Percentiles rank a stretch among this genome's conserved stretches.
phyloP scores from a whole-genome alignment of 768 basidiomycete species.

The Tricholoma matsutake region DNA sequence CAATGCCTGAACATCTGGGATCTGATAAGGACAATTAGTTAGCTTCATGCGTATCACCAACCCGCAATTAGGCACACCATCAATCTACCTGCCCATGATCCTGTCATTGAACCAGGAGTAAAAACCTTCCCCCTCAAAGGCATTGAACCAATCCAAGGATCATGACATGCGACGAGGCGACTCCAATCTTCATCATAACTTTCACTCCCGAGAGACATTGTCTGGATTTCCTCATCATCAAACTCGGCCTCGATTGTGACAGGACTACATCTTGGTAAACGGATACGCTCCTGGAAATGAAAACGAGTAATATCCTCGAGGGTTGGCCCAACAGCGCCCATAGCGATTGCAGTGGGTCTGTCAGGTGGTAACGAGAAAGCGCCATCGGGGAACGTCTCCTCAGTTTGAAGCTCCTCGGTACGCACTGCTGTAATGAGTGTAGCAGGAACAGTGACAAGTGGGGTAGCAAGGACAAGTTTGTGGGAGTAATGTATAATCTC shows the following conservation, averaged over 20 bases:
- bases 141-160: constrained; percentile 31
- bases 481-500: constrained; percentile 40
- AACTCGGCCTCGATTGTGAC: constrained; percentile 7
- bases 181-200: constrained; percentile 47
- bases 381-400: constrained; percentile 19
- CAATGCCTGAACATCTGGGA: constrained; percentile 17
- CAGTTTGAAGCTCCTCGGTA: constrained; percentile 34
- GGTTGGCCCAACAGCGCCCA: constrained; percentile 28
- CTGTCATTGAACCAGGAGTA: constrained; percentile 39
- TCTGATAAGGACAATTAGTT: constrained; percentile 10
- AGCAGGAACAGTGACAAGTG: constrained; percentile 39
- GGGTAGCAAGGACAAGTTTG: constrained; percentile 37
- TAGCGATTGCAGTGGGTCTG: constrained; percentile 30
- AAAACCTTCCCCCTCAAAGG: constrained; percentile 41
- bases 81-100: constrained; percentile 46
- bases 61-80: constrained; percentile 30
- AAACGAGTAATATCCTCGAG: constrained; percentile 41
- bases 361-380: constrained; percentile 30
- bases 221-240: constrained; percentile 13
- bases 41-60: not conserved
- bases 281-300: constrained; percentile 34
- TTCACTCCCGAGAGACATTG: constrained; percentile 16
- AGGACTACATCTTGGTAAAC: constrained; percentile 19
- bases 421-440: constrained; percentile 34
- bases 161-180: constrained; percentile 41